Base-by-base conservation (phyloP, 345 rosid genomes). In the Kernera saxatilis region DNA sequence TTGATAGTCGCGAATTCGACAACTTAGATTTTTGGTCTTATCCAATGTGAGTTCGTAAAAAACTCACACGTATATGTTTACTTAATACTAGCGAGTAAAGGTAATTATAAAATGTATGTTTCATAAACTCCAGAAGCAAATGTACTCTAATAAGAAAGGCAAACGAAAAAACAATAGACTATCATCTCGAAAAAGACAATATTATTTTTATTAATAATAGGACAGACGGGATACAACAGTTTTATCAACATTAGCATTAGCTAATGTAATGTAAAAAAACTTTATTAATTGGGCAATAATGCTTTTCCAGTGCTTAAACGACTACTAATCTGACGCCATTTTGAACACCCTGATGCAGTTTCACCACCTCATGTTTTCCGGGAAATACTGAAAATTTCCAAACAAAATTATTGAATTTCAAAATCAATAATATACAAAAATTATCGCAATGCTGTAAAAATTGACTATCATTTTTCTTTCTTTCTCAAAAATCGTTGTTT, bases 331-430 rank as follows among this genome's bases (percentile, higher is more conserved):
- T 26, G 18, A 48, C 49, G 3, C 40, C 66, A 48, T 18, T 40
- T 25, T 70, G 15, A 37, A 48, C 50, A 22, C 21, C 44, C 4
- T 4, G 27, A 48, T 36, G 59, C 39, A 36, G 29, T 12, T 66
- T 74, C 73, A 74, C 73, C 78, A 74, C 67, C 61, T 74, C 62
- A 74, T 25, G 40, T 29, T 67, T 23, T 74, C 73, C 39, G 73
- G 78, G 46, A 67, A 74, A 49, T 74, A 74, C 78, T 74, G 72
- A 32, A 49, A 72, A 52, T 43, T 43, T 10, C 43, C 30, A 51
- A 40, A 41, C 6, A 66, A 39, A 35, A 18, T n/a, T 44, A n/a
- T 59, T 14, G 5, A 18, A 58, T 25, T 5, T 39, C 29, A 33
- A 36, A 8, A 8, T 17, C 1, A 33, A 18, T 10, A 26, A 23